These are phyloP conservation scores for Azolla pinnata DNA, from an alignment of 75 land plant genomes.

Conservation along the genomic window DNA sequence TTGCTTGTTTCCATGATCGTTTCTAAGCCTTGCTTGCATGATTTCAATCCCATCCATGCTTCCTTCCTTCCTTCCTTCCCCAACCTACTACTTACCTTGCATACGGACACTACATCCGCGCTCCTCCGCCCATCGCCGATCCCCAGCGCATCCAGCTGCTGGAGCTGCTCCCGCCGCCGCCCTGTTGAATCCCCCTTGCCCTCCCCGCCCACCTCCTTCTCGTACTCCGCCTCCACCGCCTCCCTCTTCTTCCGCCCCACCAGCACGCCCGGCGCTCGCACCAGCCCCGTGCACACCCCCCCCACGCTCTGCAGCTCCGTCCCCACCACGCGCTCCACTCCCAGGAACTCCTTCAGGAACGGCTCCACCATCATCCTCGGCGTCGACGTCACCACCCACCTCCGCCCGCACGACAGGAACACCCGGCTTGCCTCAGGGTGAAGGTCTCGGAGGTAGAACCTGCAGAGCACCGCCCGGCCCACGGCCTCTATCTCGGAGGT, in stretches of 20 bases:
- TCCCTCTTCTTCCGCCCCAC: slow-evolving; percentile 50
- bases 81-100: too few relatives aligned
- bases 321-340: slow-evolving; percentile 47
- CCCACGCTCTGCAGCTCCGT: slow-evolving; percentile 35
- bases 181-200: too few relatives aligned
- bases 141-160: slow-evolving; percentile 54
- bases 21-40: too few relatives aligned
- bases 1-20: too few relatives aligned
- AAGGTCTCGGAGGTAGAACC: slow-evolving; percentile 53
- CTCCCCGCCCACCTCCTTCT: too few relatives aligned
- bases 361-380: slow-evolving; percentile 81
- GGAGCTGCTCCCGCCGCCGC: too few relatives aligned
- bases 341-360: slow-evolving; percentile 50
- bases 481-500: slow-evolving; percentile 47
- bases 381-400: slow-evolving; percentile 58
- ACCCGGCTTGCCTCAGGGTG: slow-evolving; percentile 52
- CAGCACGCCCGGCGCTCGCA: slow-evolving; percentile 50
- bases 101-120: too few relatives aligned
- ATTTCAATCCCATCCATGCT: too few relatives aligned
- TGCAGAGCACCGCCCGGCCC: slow-evolving; percentile 67
- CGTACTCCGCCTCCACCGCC: slow-evolving; percentile 24
- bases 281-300: slow-evolving; percentile 44
- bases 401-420: slow-evolving; percentile 47
- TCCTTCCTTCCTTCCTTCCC: too few relatives aligned
- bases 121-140: slow-evolving; percentile 55